Conservation (phyloP, 2,329 filamentous ascomycete genomes). For the Nectriaceae sp. region DNA sequence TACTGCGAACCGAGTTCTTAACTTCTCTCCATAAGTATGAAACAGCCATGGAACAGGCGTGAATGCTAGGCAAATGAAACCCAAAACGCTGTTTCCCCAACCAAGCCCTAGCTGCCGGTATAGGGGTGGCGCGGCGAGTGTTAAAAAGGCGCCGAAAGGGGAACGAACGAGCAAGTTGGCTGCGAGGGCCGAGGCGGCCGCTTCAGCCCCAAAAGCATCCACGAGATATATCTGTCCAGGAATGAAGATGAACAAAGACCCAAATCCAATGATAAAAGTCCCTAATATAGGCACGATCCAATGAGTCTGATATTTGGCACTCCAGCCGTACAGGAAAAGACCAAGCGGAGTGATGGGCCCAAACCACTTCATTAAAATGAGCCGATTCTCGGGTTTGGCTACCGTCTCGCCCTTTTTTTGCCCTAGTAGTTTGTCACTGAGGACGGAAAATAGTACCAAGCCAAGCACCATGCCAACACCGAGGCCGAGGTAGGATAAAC, state of each 20-base stretch:
- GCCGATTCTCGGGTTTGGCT: conserved; percentile 44
- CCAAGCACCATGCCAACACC: conserved; percentile 35
- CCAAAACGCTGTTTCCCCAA: conserved; percentile 21
- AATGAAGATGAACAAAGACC: conserved; percentile 39
- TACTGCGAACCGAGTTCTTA: conserved; percentile 15
- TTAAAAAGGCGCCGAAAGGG: conserved; percentile 18
- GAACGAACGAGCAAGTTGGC: conserved; percentile 21
- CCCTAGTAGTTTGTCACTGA: conserved; percentile 11
- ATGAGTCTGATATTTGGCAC: conserved; percentile 49
- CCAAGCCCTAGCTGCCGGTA: conserved; percentile 14
- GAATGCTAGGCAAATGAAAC: conserved; percentile 14
- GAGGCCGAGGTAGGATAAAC: conserved; percentile 52
- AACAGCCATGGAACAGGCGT: conserved; percentile 19
- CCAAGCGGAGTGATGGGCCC: conserved; percentile 53
- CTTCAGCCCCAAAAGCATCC: conserved; percentile 16
- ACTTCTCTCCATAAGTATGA: conserved; percentile 11
- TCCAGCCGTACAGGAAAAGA: conserved; percentile 61
- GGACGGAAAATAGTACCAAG: conserved; percentile 16
- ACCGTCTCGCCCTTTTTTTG: neutral
- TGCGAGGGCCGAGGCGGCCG: conserved; percentile 21
- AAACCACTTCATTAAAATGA: conserved; percentile 57
- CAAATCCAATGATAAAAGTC: conserved; percentile 50
- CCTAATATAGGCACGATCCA: conserved; percentile 63
- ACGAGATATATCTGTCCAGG: conserved; percentile 23
- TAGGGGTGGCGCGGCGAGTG: conserved; percentile 9